Percentiles rank a stretch among this genome's conserved stretches.
These are phyloP conservation scores for Rhodamnia rubescens DNA, from an alignment of 345 rosid genomes.

Conservation along the genomic window DNA sequence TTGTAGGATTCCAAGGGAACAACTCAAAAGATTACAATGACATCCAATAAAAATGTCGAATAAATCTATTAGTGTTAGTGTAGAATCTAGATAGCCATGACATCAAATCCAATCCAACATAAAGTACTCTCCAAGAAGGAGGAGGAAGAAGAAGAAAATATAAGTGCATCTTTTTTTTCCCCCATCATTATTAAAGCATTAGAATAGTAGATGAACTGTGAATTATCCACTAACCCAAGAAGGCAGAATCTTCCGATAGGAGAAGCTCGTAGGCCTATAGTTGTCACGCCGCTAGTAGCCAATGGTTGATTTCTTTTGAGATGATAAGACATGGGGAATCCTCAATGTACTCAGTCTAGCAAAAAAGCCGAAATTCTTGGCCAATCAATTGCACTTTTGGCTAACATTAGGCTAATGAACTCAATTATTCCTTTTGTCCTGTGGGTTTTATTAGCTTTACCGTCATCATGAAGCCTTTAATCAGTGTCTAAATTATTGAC, in stretches of 20 bases:
- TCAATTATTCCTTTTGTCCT: constrained; percentile 1
- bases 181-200: background rate
- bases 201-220: background rate
- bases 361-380: constrained; percentile 18
- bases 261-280: background rate
- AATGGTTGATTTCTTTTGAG: background rate
- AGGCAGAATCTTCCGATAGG: background rate
- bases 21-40: background rate
- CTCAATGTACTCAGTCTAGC: background rate
- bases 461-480: background rate
- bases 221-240: background rate
- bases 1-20: background rate
- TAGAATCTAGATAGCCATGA: background rate
- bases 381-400: constrained; percentile 2
- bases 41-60: background rate
- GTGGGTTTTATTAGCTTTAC: constrained; percentile 2
- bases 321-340: background rate
- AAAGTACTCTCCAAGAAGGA: background rate
- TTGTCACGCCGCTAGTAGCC: background rate
- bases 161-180: background rate
- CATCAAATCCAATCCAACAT: background rate
- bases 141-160: background rate
- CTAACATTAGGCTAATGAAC: background rate
- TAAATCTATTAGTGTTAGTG: background rate
- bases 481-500: background rate